Evolutionary conservation across 495 filamentous ascomycete genomes (phyloP).

Genomic region (Astrothelium macrocarpum): DNA sequence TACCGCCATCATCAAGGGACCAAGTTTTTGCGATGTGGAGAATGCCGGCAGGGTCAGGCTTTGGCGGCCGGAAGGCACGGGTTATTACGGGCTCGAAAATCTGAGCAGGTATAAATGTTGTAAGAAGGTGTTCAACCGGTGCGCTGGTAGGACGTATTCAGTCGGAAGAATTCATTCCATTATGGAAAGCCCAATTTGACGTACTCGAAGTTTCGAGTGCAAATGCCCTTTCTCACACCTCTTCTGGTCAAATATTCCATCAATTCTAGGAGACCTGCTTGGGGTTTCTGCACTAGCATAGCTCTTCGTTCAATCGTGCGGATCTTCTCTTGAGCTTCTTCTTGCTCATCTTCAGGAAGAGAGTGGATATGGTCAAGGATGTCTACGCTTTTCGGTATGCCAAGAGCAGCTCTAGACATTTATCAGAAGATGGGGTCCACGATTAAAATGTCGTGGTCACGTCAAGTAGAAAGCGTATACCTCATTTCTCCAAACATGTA

Average conservation of each 20-base stretch:
- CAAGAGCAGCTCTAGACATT: conserved; percentile 35
- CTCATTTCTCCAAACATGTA: conserved; percentile 93
- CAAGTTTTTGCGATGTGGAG: conserved; percentile 70
- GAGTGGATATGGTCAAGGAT: conserved; percentile 80
- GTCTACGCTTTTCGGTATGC: conserved; percentile 60
- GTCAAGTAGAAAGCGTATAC: conserved; percentile 18
- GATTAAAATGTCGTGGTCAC: not conserved
- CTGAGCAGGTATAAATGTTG: conserved; percentile 57
- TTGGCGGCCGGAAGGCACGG: conserved; percentile 71
- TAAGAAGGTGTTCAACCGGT: conserved; percentile 60
- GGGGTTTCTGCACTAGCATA: conserved; percentile 69
- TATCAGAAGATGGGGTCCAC: not conserved
- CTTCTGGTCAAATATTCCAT: conserved; percentile 70
- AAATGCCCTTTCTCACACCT: conserved; percentile 66
- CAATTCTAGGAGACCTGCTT: conserved; percentile 62
- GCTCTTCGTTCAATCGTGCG: conserved; percentile 67
- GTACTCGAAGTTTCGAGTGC: conserved; percentile 89
- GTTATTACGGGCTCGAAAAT: conserved; percentile 78
- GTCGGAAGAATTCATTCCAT: not conserved
- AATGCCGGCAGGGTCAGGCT: conserved; percentile 82
- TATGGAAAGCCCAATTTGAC: conserved; percentile 33
- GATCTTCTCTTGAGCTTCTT: conserved; percentile 60
- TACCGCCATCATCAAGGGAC: conserved; percentile 47
- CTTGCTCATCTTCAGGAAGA: conserved; percentile 53
- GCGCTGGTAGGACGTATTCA: conserved; percentile 31